phyloP scores from a whole-genome alignment of 2,329 filamentous ascomycete genomes.

The Fusarium sp. region DNA sequence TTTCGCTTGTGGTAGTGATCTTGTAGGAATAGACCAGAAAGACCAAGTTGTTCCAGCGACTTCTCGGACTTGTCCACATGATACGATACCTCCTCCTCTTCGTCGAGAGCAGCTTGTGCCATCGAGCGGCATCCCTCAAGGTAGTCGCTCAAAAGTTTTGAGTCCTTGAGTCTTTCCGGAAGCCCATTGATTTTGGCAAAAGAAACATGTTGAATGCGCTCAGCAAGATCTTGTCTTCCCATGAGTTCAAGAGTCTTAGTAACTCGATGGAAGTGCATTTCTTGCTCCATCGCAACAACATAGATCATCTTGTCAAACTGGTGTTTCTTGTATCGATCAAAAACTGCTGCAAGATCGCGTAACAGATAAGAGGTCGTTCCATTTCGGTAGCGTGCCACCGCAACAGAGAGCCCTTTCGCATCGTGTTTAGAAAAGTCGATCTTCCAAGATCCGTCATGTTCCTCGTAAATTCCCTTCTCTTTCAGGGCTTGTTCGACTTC shows the following conservation, averaged over 20 bases:
- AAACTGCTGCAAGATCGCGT: conserved; percentile 74
- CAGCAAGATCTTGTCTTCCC: conserved; percentile 44
- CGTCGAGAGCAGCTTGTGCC: not conserved
- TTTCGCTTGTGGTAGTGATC: conserved; percentile 41
- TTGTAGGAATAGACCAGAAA: conserved; percentile 33
- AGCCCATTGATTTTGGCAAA: conserved; percentile 62
- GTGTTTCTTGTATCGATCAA: conserved; percentile 67
- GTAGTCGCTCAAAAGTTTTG: conserved; percentile 34
- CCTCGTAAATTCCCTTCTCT: conserved; percentile 67
- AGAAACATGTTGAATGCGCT: conserved; percentile 49
- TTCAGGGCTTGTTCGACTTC: conserved; percentile 66
- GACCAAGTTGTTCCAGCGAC: conserved; percentile 10
- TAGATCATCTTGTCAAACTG: conserved; percentile 82
- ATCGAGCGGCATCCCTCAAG: conserved; percentile 16
- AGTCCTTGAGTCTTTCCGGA: conserved; percentile 17
- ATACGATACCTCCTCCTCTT: conserved; percentile 6
- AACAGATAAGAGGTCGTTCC: conserved; percentile 62
- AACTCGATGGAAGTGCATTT: conserved; percentile 75
- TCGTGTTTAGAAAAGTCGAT: conserved; percentile 77
- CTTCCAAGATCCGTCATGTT: conserved; percentile 71
- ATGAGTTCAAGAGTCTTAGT: conserved; percentile 64
- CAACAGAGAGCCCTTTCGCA: conserved; percentile 74
- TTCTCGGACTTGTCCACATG: conserved; percentile 21
- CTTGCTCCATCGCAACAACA: conserved; percentile 75
- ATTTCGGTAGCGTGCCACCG: conserved; percentile 68